These are phyloP conservation scores for Hydrangea macrophylla DNA, from an alignment of 148 eudicot species.

Conservation along the genomic window DNA sequence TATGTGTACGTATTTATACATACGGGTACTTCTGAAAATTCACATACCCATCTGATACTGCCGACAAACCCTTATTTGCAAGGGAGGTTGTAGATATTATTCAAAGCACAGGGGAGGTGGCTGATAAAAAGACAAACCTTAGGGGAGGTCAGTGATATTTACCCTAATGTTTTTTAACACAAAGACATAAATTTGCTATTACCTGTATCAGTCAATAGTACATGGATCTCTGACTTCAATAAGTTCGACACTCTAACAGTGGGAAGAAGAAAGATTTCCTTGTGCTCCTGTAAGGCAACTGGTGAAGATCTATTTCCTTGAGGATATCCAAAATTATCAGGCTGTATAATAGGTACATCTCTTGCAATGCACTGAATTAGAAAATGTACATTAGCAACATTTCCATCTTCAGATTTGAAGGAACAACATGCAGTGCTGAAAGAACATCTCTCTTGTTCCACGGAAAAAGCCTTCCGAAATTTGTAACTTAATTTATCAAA, in stretches of 20 bases:
- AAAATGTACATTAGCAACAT: conserved; percentile 55
- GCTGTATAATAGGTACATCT: conserved; percentile 65
- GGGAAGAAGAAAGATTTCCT: conserved; percentile 89
- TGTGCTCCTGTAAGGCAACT: conserved; percentile 73
- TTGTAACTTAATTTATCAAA: conserved; percentile 82
- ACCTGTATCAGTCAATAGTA: conserved; percentile 77
- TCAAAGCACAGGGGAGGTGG: too few species aligned
- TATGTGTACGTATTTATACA: too few species aligned
- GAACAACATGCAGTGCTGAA: conserved; percentile 66
- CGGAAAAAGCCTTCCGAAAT: conserved; percentile 72
- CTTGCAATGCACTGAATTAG: conserved; percentile 71
- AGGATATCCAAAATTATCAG: conserved; percentile 40
- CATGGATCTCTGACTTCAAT: conserved; percentile 71
- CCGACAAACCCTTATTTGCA: too few species aligned
- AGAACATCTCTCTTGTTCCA: conserved; percentile 50
- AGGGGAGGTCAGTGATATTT: too few species aligned
- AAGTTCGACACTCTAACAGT: conserved; percentile 72
- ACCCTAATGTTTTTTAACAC: too few species aligned
- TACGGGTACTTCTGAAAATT: too few species aligned
- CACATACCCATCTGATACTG: too few species aligned
- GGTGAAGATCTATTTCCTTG: conserved; percentile 46
- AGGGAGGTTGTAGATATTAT: too few species aligned
- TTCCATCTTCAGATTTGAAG: conserved; percentile 51
- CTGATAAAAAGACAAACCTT: too few species aligned
- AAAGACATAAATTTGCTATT: too few species aligned